Evolutionary conservation across 2,329 filamentous ascomycete species (phyloP), one percentile per base, ranked within the genome.

Genomic region (Trichoderma koningii): DNA sequence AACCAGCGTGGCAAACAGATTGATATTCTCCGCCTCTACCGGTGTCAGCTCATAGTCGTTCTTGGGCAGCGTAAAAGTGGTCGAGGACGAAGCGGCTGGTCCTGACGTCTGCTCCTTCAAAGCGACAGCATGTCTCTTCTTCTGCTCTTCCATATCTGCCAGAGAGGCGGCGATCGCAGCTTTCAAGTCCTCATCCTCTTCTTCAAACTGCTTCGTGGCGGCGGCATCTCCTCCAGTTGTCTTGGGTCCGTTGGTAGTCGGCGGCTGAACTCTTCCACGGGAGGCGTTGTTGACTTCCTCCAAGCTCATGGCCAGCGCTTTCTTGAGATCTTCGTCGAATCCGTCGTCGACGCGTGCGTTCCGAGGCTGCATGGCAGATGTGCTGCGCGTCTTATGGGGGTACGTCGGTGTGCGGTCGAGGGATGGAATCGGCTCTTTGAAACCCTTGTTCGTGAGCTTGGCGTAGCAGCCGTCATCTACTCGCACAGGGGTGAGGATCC

Each of bases 61-160:
- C 79, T 94, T 96, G 1, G 91, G 90, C 50, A 90, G 78, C 4
- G 82, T 75, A 69, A 85, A 87, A 17, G 80, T 77, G 28, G 81
- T 79, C 1, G 82, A 79, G 26, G 69, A 70, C 17, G 69, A 66
- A 21, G 70, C 67, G 3, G 72, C 66, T 7, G 71, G 68, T 44
- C 80, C 83, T 0, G 85, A 83, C 1, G 89, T 85, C 67, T 95
- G 92, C 73, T 92, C 87, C 75, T 95, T 96, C 71, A 98, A 83
- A 2, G 87, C 88, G 5, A 90, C 91, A 1, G 93, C 87, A 75
- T 98, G 93, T 70, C 88, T 89, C 78, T 94, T 90, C 82, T 99
- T 98, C 76, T 99, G 94, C 76, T 97, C 91, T 77, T 99, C 95
- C 92, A 98, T 97, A 73, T 99, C 95, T 26, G 91, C 90, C 66